Conservation (phyloP, 2,329 filamentous ascomycete genomes). For the Alternaria ventricosa region DNA sequence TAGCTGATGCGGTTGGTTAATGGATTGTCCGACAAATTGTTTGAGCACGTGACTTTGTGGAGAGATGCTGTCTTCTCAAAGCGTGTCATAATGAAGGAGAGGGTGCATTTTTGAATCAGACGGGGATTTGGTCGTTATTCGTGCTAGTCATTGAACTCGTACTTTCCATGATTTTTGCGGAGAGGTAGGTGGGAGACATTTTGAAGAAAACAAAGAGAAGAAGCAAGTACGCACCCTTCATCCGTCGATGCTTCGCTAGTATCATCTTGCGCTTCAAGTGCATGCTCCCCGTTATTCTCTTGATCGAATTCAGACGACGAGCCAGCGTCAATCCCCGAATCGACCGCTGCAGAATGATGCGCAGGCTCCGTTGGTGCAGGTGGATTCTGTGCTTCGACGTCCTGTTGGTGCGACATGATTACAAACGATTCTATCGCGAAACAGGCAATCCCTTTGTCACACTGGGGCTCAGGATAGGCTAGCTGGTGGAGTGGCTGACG, state of each 20-base stretch:
- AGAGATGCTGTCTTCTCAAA: too few relatives aligned
- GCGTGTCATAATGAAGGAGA: too few relatives aligned
- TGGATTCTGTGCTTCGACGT: neutral
- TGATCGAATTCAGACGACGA: slow-evolving; percentile 24
- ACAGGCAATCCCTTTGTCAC: neutral
- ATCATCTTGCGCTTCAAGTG: slow-evolving; percentile 24
- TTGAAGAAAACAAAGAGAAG: too few relatives aligned
- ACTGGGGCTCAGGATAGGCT: neutral
- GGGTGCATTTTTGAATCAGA: too few relatives aligned
- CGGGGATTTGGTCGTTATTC: too few relatives aligned
- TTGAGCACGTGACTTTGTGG: slow-evolving; percentile 3
- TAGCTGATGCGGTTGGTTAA: too few relatives aligned
- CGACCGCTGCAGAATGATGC: neutral
- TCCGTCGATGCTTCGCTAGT: slow-evolving; percentile 26
- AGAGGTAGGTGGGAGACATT: too few relatives aligned
- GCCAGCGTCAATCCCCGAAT: slow-evolving; percentile 26
- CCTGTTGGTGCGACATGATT: neutral
- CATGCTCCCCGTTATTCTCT: slow-evolving; percentile 23
- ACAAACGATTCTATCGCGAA: neutral
- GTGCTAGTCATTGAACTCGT: too few relatives aligned
- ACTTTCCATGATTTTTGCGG: too few relatives aligned
- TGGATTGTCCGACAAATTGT: too few relatives aligned
- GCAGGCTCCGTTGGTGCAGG: neutral
- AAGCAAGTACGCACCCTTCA: slow-evolving; percentile 32
- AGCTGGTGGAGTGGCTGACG: neutral